Evolutionary conservation across 495 filamentous ascomycete species (phyloP).

Genomic region (Pyronema domesticum): DNA sequence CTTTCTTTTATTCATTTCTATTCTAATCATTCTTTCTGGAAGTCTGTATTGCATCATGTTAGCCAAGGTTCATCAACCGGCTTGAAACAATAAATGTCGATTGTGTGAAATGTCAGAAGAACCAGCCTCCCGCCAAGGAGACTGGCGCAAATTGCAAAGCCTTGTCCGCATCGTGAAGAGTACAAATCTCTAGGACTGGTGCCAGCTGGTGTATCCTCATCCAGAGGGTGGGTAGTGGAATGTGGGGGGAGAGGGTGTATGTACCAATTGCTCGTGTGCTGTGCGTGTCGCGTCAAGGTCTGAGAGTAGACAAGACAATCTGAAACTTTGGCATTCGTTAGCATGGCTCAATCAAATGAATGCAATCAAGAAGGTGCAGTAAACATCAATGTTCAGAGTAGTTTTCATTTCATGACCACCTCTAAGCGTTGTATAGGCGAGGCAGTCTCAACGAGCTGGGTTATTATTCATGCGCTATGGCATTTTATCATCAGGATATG

Average conservation of each 20-base stretch:
- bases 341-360: too few relatives aligned
- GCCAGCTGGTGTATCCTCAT: conserved; percentile 23
- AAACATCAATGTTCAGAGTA: background rate
- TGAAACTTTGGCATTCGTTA: too few relatives aligned
- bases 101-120: background rate
- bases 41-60: background rate
- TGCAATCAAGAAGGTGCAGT: too few relatives aligned
- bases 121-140: conserved; percentile 4
- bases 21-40: too few relatives aligned
- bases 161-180: conserved; percentile 23
- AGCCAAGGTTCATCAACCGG: background rate
- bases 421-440: conserved; percentile 4
- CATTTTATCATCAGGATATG: background rate
- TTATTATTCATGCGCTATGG: background rate
- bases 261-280: background rate
- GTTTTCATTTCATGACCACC: background rate
- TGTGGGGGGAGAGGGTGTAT: background rate
- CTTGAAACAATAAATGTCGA: too few relatives aligned
- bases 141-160: conserved; percentile 11
- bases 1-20: too few relatives aligned
- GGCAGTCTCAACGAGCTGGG: conserved; percentile 2
- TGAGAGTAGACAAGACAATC: too few relatives aligned
- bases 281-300: too few relatives aligned
- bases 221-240: conserved; percentile 3
- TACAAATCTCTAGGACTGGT: conserved; percentile 26